phyloP scores from a whole-genome alignment of 768 basidiomycete species.

The Panaeolus cyanescens region DNA sequence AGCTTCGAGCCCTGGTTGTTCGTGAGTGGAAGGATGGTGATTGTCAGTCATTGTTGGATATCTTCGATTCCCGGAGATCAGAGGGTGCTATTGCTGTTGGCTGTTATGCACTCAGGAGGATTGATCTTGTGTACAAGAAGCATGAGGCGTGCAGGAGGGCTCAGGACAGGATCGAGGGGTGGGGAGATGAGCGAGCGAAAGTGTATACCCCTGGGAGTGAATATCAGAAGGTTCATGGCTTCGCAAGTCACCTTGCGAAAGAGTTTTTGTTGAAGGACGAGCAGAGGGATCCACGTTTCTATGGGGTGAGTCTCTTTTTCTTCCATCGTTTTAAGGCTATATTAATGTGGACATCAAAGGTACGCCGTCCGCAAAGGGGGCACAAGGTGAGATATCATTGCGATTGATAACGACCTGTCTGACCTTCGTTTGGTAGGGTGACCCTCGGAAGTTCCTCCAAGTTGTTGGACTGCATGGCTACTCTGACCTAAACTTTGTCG shows the following conservation, averaged over 20 bases:
- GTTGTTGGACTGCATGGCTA: not conserved
- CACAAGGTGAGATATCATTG: not conserved
- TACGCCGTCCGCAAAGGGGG: not conserved
- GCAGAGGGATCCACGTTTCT: not conserved
- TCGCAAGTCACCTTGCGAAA: not conserved
- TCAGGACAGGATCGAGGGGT: not conserved
- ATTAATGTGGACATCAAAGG: not conserved
- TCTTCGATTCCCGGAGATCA: not conserved
- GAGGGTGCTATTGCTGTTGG: not conserved
- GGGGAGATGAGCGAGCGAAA: not conserved
- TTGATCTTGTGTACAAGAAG: not conserved
- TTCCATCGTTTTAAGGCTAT: not conserved
- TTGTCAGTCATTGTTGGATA: not conserved
- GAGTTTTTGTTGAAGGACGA: not conserved
- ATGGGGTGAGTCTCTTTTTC: not conserved
- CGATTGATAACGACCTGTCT: not conserved
- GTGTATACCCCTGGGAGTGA: not conserved
- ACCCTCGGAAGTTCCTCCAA: not conserved
- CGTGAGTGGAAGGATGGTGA: not conserved
- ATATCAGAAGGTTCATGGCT: not conserved
- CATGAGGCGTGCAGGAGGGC: not conserved
- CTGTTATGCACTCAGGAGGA: not conserved
- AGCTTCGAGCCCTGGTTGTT: not conserved
- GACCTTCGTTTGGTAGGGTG: not conserved
- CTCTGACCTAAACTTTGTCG: not conserved